Percentiles rank a stretch among this genome's conserved stretches.
Evolutionary conservation across 148 eudicot species (phyloP).

Genomic region (Cornus controversa): DNA sequence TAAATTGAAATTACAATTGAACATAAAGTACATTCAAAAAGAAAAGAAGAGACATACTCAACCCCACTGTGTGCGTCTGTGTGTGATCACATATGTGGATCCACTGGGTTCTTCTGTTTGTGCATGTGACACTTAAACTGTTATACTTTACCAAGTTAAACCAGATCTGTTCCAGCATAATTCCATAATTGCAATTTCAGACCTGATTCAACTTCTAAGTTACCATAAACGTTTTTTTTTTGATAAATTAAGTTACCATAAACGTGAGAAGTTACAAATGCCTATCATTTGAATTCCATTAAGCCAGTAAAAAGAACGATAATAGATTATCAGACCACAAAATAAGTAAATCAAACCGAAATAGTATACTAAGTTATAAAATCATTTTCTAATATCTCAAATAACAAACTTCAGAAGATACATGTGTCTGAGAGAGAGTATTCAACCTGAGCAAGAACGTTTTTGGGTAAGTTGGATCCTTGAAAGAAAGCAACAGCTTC

Average conservation of each 20-base stretch:
- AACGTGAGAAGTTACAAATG: background rate
- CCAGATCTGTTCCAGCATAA: background rate
- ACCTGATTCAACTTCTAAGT: background rate
- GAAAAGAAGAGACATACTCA: background rate
- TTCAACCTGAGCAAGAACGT: conserved; percentile 84
- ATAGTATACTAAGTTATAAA: background rate
- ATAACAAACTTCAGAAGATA: background rate
- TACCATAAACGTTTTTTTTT: background rate
- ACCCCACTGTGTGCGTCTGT: no score
- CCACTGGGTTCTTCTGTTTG: background rate
- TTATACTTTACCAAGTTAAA: background rate
- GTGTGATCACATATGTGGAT: no score
- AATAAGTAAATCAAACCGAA: background rate
- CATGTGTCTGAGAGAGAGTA: background rate
- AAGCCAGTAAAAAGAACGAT: background rate
- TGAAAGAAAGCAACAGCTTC: conserved; percentile 89
- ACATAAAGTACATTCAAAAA: no score
- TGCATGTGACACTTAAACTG: background rate
- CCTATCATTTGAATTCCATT: background rate
- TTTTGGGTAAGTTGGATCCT: conserved; percentile 82
- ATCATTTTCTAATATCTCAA: background rate
- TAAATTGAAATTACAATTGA: no score
- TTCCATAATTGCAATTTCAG: background rate
- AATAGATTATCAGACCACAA: background rate
- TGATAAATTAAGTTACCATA: background rate